These are phyloP conservation scores for Pyrenophora seminiperda DNA, from an alignment of 2,329 filamentous ascomycete genomes.

Conservation along the genomic window DNA sequence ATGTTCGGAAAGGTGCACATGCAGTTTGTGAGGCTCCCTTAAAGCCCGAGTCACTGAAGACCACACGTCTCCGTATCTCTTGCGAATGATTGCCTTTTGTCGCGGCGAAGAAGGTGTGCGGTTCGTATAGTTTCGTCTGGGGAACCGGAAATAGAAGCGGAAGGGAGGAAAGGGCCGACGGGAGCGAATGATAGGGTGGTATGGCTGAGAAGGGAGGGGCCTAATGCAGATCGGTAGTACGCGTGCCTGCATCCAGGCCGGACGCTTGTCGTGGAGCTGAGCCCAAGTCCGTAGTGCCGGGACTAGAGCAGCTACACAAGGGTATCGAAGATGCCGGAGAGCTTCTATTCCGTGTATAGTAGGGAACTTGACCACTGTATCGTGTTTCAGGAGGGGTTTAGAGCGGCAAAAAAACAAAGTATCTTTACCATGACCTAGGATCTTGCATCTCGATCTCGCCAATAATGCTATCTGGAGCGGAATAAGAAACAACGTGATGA, in stretches of 20 bases:
- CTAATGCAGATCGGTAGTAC: slow-evolving; percentile 20
- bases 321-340: slow-evolving; percentile 8
- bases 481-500: not conserved
- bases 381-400: slow-evolving; percentile 9
- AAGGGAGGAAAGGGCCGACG: slow-evolving; percentile 10
- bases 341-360: slow-evolving; percentile 7
- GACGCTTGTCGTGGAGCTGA: slow-evolving; percentile 21
- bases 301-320: slow-evolving; percentile 17
- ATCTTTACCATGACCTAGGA: not conserved
- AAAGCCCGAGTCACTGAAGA: slow-evolving; percentile 18
- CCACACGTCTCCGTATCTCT: slow-evolving; percentile 14
- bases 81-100: slow-evolving; percentile 23
- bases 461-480: not conserved
- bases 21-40: slow-evolving; percentile 20
- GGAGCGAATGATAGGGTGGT: slow-evolving; percentile 15
- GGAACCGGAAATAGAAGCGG: slow-evolving; percentile 21
- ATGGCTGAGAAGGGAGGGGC: slow-evolving; percentile 5
- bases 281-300: slow-evolving; percentile 23
- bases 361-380: not conserved
- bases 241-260: slow-evolving; percentile 18
- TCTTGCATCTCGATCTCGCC: not conserved
- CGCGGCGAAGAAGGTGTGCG: slow-evolving; percentile 7
- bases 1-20: slow-evolving; percentile 17
- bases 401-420: slow-evolving; percentile 6
- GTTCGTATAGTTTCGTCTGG: slow-evolving; percentile 15